Conservation (phyloP, 2,329 filamentous ascomycete species). For the Stagonosporopsis vannaccii region DNA sequence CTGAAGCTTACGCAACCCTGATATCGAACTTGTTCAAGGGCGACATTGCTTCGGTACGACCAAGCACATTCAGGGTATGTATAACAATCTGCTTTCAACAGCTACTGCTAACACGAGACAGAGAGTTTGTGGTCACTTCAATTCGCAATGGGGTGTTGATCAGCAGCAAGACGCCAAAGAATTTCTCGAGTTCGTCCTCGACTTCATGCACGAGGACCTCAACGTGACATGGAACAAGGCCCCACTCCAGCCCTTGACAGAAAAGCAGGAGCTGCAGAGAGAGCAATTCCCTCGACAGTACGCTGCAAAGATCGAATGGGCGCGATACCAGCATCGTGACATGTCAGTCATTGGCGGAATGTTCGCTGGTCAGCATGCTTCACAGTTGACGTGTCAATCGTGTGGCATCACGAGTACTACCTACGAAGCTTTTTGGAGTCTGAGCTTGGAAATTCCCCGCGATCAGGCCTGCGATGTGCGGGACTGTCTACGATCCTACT, state of each 20-base stretch:
- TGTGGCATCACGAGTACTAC: constrained; percentile 70
- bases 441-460: constrained; percentile 73
- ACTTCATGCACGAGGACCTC: constrained; percentile 85
- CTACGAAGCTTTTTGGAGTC: constrained; percentile 74
- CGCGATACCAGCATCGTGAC: constrained; percentile 71
- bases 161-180: constrained; percentile 92
- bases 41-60: constrained; percentile 57
- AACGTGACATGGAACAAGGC: constrained; percentile 70
- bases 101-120: constrained; percentile 25
- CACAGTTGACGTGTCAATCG: constrained; percentile 66
- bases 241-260: constrained; percentile 65
- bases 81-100: neutral
- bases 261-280: constrained; percentile 66
- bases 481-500: constrained; percentile 74
- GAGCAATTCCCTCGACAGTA: constrained; percentile 68
- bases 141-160: constrained; percentile 73
- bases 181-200: constrained; percentile 82
- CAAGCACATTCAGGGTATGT: constrained; percentile 55
- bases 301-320: constrained; percentile 79
- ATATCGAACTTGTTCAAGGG: constrained; percentile 69
- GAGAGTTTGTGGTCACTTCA: constrained; percentile 69
- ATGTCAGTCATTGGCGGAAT: constrained; percentile 79
- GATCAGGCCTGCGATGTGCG: constrained; percentile 67
- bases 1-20: constrained; percentile 67
- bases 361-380: constrained; percentile 76